Conservation (phyloP, 2,329 filamentous ascomycete species). For the Fusarium mundagurra region DNA sequence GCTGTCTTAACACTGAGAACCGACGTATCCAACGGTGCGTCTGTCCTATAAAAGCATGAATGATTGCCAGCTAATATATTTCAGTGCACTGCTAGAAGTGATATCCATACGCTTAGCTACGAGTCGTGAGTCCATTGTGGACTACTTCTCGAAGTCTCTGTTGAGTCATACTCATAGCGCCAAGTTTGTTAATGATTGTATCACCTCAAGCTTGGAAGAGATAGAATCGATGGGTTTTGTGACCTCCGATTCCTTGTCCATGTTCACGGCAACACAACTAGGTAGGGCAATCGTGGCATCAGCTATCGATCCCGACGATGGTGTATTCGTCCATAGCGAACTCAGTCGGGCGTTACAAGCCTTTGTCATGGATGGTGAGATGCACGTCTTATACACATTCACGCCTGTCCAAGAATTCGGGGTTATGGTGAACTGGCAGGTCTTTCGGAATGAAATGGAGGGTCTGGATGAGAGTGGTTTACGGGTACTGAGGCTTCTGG, state of each 20-base stretch:
- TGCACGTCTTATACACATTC: slow-evolving; percentile 82
- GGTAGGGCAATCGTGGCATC: slow-evolving; percentile 78
- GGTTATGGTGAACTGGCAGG: slow-evolving; percentile 73
- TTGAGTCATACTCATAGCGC: slow-evolving; percentile 66
- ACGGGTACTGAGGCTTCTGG: slow-evolving; percentile 73
- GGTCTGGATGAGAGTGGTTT: slow-evolving; percentile 75
- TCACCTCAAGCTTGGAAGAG: slow-evolving; percentile 68
- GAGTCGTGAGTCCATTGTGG: slow-evolving; percentile 69
- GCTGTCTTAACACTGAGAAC: slow-evolving; percentile 74
- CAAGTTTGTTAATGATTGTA: slow-evolving; percentile 60
- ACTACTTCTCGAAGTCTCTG: slow-evolving; percentile 75
- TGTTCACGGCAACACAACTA: slow-evolving; percentile 70
- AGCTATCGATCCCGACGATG: slow-evolving; percentile 78
- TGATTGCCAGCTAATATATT: slow-evolving; percentile 16
- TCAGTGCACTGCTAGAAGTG: slow-evolving; percentile 75
- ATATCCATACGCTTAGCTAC: slow-evolving; percentile 75
- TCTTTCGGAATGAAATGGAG: slow-evolving; percentile 77
- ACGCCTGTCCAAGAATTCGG: slow-evolving; percentile 73
- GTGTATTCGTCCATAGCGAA: slow-evolving; percentile 77
- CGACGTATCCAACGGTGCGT: slow-evolving; percentile 71
- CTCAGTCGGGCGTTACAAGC: slow-evolving; percentile 72
- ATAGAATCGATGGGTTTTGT: slow-evolving; percentile 67
- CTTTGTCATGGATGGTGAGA: slow-evolving; percentile 83
- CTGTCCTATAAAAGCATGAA: neutral
- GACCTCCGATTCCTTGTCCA: slow-evolving; percentile 56